phyloP scores from a whole-genome alignment of 257 asterid species.

The Striga asiatica region DNA sequence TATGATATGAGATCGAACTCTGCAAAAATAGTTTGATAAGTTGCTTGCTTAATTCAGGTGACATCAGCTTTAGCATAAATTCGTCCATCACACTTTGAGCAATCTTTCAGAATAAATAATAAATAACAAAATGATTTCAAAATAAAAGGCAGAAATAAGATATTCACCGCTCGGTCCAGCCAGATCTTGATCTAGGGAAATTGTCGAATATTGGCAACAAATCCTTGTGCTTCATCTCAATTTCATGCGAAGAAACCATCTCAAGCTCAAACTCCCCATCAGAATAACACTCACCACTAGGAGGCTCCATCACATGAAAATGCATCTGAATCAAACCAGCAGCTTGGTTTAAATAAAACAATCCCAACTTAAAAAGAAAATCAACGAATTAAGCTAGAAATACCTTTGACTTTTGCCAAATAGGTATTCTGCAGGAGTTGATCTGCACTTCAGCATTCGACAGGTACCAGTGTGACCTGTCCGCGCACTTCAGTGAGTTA shows the following conservation, averaged over 20 bases:
- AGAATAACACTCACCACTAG: slow-evolving; percentile 22
- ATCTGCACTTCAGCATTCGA: slow-evolving; percentile 70
- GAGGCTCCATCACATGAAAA: slow-evolving; percentile 40
- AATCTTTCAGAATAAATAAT: background rate
- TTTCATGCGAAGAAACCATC: slow-evolving; percentile 38
- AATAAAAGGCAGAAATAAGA: slow-evolving; percentile 3
- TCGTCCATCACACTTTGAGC: background rate
- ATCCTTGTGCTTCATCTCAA: slow-evolving; percentile 44
- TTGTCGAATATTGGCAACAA: slow-evolving; percentile 46
- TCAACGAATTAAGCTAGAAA: background rate
- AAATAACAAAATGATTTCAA: slow-evolving; percentile 10
- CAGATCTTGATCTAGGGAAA: slow-evolving; percentile 38
- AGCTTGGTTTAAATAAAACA: slow-evolving; percentile 7
- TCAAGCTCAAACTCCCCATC: slow-evolving; percentile 58
- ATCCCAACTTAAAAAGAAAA: slow-evolving; percentile 7
- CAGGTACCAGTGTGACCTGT: slow-evolving; percentile 40
- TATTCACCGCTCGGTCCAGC: slow-evolving; percentile 35
- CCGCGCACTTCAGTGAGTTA: slow-evolving; percentile 26
- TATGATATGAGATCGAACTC: background rate
- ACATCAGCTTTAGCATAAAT: background rate
- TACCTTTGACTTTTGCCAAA: slow-evolving; percentile 65
- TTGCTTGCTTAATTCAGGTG: background rate
- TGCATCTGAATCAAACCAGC: slow-evolving; percentile 35
- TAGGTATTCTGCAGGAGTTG: slow-evolving; percentile 36
- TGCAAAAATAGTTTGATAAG: background rate